A percentile compares a stretch with the other conserved stretches of the same genome.
phyloP scores from a whole-genome alignment of 176 grass and related monocot genomes.

The Cocos nucifera region DNA sequence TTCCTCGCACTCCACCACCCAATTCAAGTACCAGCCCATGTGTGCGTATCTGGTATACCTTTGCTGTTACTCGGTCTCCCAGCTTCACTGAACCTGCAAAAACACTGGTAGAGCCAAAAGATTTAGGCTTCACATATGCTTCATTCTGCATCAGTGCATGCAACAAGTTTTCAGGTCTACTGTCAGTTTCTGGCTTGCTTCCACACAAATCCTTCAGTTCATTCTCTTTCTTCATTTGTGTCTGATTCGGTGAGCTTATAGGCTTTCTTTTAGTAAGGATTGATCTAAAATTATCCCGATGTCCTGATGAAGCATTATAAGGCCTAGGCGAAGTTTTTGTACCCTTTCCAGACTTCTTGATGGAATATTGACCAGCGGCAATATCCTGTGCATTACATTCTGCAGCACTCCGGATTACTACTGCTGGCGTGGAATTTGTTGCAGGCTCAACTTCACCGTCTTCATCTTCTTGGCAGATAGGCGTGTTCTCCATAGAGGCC shows the following conservation, averaged over 20 bases:
- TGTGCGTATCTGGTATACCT: constrained; percentile 70
- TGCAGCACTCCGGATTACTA: constrained; percentile 64
- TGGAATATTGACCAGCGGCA: constrained; percentile 17
- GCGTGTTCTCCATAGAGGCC: constrained; percentile 37
- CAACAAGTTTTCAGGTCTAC: background rate
- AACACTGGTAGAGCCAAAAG: constrained; percentile 7
- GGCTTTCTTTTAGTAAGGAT: constrained; percentile 27
- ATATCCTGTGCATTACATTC: constrained; percentile 67
- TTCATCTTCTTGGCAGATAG: constrained; percentile 15
- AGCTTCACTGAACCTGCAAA: constrained; percentile 47
- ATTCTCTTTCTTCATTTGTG: constrained; percentile 37
- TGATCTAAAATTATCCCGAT: constrained; percentile 8
- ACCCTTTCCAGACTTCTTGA: constrained; percentile 32
- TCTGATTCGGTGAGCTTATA: constrained; percentile 11
- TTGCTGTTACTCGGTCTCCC: constrained; percentile 65
- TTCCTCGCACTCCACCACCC: constrained; percentile 63
- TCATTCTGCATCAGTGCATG: constrained; percentile 16
- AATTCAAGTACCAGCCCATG: constrained; percentile 88
- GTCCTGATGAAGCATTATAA: constrained; percentile 10
- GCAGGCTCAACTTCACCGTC: constrained; percentile 16
- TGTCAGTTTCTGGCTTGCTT: constrained; percentile 17
- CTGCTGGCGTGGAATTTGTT: constrained; percentile 34
- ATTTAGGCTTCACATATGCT: constrained; percentile 19
- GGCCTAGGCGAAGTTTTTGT: constrained; percentile 51
- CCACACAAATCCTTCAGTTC: constrained; percentile 5